Evolutionary conservation across 306 rosid genomes (phyloP).

Genomic region (Herpetospermum pedunculosum): DNA sequence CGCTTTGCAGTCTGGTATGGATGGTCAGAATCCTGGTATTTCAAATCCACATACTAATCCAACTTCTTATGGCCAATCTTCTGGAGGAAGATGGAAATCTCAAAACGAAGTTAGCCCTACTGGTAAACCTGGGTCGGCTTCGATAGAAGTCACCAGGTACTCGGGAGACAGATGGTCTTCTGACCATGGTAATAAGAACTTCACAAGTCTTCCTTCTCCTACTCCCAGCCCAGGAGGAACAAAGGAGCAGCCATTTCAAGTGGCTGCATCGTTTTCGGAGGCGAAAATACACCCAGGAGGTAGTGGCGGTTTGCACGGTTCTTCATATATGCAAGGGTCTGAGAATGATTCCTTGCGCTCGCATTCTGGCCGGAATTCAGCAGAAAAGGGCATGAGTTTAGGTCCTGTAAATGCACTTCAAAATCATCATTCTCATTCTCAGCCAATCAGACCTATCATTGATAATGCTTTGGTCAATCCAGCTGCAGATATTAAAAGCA

Average conservation of each 20-base stretch:
- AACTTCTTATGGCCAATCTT: constrained; percentile 29
- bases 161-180: constrained; percentile 50
- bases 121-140: constrained; percentile 31
- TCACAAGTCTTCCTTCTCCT: constrained; percentile 90
- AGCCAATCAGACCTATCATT: constrained; percentile 18
- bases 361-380: constrained; percentile 19
- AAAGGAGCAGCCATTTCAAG: constrained; percentile 37
- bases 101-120: constrained; percentile 29
- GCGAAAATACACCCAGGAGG: constrained; percentile 20
- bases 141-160: constrained; percentile 51
- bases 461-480: constrained; percentile 22
- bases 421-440: constrained; percentile 41
- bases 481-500: constrained; percentile 35
- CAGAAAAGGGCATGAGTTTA: constrained; percentile 17
- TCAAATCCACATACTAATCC: constrained; percentile 22
- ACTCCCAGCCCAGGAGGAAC: constrained; percentile 61
- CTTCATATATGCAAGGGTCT: constrained; percentile 19
- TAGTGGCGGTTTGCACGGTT: constrained; percentile 32
- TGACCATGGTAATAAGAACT: constrained; percentile 30
- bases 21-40: constrained; percentile 35
- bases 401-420: constrained; percentile 27
- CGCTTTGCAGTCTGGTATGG: constrained; percentile 30
- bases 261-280: constrained; percentile 29
- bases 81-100: constrained; percentile 49
- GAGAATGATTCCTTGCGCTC: constrained; percentile 27